Evolutionary conservation across 208 protist species (phyloP).

Genomic region (Acanthamoeba sp.): DNA sequence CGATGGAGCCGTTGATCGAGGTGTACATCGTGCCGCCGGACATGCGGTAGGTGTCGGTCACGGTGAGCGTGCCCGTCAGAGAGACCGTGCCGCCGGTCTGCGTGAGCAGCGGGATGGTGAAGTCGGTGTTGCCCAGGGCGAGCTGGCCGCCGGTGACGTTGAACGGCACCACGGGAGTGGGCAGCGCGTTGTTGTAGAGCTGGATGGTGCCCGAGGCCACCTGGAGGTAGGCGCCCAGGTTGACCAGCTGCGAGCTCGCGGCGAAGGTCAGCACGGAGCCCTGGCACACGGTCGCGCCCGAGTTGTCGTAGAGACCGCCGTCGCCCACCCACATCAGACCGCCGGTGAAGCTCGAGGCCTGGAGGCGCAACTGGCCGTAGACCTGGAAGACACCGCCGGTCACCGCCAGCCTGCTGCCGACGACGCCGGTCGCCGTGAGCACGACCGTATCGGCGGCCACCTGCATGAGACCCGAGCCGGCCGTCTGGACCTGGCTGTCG

Average conservation of each 20-base stretch:
- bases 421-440: neutral
- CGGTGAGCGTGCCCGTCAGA: constrained; percentile 40
- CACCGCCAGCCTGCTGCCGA: neutral
- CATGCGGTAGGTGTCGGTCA: constrained; percentile 48
- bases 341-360: constrained; percentile 42
- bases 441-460: neutral
- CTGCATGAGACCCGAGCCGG: neutral
- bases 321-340: constrained; percentile 58
- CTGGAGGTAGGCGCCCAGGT: constrained; percentile 47
- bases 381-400: constrained; percentile 23
- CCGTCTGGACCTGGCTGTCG: neutral
- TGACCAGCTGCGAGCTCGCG: constrained; percentile 15
- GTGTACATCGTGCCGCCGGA: neutral
- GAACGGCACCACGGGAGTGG: constrained; percentile 44
- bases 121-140: constrained; percentile 65
- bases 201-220: constrained; percentile 27
- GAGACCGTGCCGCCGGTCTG: constrained; percentile 44
- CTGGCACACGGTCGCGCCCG: constrained; percentile 48
- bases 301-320: constrained; percentile 58
- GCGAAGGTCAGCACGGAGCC: constrained; percentile 39
- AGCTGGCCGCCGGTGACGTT: constrained; percentile 59
- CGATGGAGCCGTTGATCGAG: constrained; percentile 26
- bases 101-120: constrained; percentile 55
- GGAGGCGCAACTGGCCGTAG: constrained; percentile 32
- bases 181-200: constrained; percentile 62